Conservation (phyloP, 2,329 filamentous ascomycete species). For the Colletotrichum limetticola region DNA sequence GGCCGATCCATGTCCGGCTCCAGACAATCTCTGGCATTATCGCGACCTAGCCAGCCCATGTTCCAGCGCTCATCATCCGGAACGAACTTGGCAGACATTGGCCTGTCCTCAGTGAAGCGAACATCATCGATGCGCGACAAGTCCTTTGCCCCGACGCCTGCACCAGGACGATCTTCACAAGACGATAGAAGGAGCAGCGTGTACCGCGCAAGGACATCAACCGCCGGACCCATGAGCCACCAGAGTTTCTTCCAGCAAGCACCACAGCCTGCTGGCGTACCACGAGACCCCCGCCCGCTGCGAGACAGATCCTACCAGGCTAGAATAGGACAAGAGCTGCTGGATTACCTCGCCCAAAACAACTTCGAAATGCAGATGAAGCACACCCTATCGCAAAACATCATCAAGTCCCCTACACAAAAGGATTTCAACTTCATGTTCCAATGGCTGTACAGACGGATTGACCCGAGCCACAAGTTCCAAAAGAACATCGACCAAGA, state of each 20-base stretch:
- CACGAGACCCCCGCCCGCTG: conserved; percentile 86
- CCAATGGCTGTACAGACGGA: conserved; percentile 95
- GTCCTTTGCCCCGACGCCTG: conserved; percentile 38
- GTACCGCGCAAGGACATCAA: conserved; percentile 76
- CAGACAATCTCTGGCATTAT: conserved; percentile 85
- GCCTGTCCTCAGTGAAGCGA: conserved; percentile 85
- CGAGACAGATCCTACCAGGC: conserved; percentile 83
- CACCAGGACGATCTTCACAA: conserved; percentile 57
- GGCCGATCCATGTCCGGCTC: conserved; percentile 84
- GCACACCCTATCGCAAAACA: conserved; percentile 89
- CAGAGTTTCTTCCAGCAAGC: conserved; percentile 96
- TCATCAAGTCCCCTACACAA: conserved; percentile 92
- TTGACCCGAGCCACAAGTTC: conserved; percentile 93
- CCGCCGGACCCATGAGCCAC: conserved; percentile 74
- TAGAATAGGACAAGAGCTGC: conserved; percentile 86
- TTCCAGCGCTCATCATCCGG: conserved; percentile 89
- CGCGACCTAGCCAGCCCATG: conserved; percentile 85
- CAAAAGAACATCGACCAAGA: conserved; percentile 96
- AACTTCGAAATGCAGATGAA: conserved; percentile 99
- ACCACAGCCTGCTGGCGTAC: conserved; percentile 82
- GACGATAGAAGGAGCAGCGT: conserved; percentile 84
- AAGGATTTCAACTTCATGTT: conserved; percentile 99
- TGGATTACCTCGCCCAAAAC: conserved; percentile 91
- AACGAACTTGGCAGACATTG: conserved; percentile 80
- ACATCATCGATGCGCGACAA: conserved; percentile 86